Base-by-base conservation (phyloP, 1,139 yeast genomes). In the Casaregolazyma suthepensis region DNA sequence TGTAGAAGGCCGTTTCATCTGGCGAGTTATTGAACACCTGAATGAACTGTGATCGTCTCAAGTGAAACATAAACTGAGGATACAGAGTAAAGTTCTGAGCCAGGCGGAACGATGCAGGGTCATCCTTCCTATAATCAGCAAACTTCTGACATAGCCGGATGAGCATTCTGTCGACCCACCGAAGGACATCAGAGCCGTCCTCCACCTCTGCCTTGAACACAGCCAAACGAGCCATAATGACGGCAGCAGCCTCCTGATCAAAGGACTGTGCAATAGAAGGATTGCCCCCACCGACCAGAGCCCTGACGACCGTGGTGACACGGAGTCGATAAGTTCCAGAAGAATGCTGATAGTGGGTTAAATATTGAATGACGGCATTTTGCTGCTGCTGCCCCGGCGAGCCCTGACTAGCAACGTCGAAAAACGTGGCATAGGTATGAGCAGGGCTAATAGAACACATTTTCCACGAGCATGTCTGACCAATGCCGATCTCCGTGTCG, bases 181-280 rank as follows among this genome's bases (percentile, higher is more conserved):
- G 82, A 56, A 87, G 73, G 20, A 91, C 80, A 63, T 87, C 96
- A 15, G 64, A 65, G 37, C 85, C 82, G 57, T 81, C 87, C 58
- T 83, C 87, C 42, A 69, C 87, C 72, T 93, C 91, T 46, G 93
- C 83, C 74, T 87, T 93, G 77, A 81, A 87, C 52, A 93, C 90
- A 4, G 97, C 95, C 55, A 93, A 84, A 69, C 99, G 80, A 1
- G 98, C 87, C 90, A 91, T 88, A 60, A 93, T 77, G 1, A 91
- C 98, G 7, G 98, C 96, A 10, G 99, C 97, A 18, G 98, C 97
- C 71, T 93, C 99, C 75, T 94, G 99, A 72, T 93, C 99, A 70
- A 93, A 93, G n/a, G 94, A 77, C 37, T 74, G 75, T 7, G 82
- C 77, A 57, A 79, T 75, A 42, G 71, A 73, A 37, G 79, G 79